Conservation (phyloP, 2,329 filamentous ascomycete genomes). For the Bipolaris bicolor region DNA sequence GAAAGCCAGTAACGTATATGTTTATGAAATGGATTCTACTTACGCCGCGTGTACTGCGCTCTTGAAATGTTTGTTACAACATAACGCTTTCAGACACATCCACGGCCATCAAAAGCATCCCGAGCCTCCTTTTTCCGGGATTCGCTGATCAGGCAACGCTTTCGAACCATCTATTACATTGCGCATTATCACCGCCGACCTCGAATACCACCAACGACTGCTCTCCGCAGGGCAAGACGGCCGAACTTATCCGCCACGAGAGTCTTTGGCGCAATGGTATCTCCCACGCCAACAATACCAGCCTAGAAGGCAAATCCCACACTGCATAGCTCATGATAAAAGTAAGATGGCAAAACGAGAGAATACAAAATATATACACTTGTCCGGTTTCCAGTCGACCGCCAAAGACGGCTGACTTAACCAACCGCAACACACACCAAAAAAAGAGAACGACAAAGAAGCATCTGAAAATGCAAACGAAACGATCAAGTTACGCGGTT, state of each 20-base stretch:
- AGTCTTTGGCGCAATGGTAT: not conserved
- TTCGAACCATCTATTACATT: not conserved
- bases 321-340: conserved; percentile 27
- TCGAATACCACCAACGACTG: not conserved
- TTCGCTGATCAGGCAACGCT: not conserved
- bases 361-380: conserved; percentile 20
- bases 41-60: conserved; percentile 7
- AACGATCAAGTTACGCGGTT: conserved; percentile 13
- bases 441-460: not conserved
- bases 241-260: not conserved
- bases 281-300: not conserved
- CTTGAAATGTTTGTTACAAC: not conserved
- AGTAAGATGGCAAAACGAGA: conserved; percentile 24
- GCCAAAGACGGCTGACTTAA: not conserved
- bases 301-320: conserved; percentile 11
- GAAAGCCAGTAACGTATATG: conserved; percentile 20
- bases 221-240: conserved; percentile 1
- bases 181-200: not conserved
- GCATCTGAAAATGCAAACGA: conserved; percentile 13
- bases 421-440: not conserved
- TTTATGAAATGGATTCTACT: conserved; percentile 18
- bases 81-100: conserved; percentile 2
- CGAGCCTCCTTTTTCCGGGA: not conserved
- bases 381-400: conserved; percentile 9
- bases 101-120: not conserved